Base-by-base conservation (phyloP, 352 stramenopile species). In the Phytophthora quininea region DNA sequence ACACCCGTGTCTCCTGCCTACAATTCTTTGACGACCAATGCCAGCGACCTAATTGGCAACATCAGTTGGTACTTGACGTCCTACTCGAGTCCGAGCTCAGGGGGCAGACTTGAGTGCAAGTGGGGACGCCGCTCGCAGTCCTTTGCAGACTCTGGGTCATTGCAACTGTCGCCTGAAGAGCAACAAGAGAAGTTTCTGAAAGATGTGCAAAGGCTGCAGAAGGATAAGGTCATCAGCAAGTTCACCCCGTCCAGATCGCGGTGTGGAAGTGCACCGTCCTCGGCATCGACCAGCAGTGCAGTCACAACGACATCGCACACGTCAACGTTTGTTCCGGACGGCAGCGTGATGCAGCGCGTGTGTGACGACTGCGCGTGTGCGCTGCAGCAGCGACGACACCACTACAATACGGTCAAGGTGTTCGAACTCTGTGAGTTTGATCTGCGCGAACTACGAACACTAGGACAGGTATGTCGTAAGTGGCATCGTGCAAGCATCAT, bases 401-500 rank as follows among this genome's bases (percentile, higher is more conserved):
- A 95, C 64, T 92, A 95, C 71, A 92, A 93, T 62, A 93, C 85
- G 4, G 86, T 95, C 35, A 88, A 88, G 46, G 85, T 95, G 8
- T 93, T 95, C 60, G 87, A 95, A 53, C 62, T 95, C 31, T 93
- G 85, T n/a, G 82, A 86, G 43, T 91, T 93, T 40, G 69, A 95
- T 51, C 63, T 95, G 48, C 78, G 89, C 53, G 83, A 93, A 54
- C 71, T 95, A 32, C 84, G 87, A 9, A 80, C 73, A 3, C 62
- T 95, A 14, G 87, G 87, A 0, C 87, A 93, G 62, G 87, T 95
- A 35, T 95, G 87, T 57, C 85, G 87, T 51, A 93, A 93, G 59
- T 95, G 87, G 87, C 87, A 95, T 53, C 87, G 87, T 57, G 87
- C 87, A 29, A 92, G 78, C 32, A 92, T 95, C 73, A 95, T 95